A percentile compares a stretch with the other conserved stretches of the same genome.
Evolutionary conservation across 768 basidiomycete genomes (phyloP).

Genomic region (Heimioporus sp.): DNA sequence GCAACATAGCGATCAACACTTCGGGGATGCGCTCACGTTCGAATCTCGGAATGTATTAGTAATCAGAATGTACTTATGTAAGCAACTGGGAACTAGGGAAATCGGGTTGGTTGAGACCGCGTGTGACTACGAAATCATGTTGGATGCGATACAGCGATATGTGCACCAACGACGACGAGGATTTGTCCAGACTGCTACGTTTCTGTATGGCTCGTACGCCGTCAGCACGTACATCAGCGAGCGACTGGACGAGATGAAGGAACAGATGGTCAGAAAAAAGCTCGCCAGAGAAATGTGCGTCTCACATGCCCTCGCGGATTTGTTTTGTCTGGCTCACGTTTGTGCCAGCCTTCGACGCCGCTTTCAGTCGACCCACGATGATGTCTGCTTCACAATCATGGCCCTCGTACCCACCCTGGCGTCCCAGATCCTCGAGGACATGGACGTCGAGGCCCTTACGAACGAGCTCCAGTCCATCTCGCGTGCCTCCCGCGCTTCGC

Average conservation of each 20-base stretch:
- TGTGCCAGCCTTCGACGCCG: constrained; percentile 59
- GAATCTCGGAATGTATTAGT: no score
- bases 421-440: constrained; percentile 60
- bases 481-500: constrained; percentile 19
- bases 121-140: no score
- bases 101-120: no score
- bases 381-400: constrained; percentile 73
- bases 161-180: constrained; percentile 47
- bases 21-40: no score
- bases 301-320: background rate
- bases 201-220: constrained; percentile 62
- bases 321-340: background rate
- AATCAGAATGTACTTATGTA: no score
- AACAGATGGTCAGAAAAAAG: constrained; percentile 56
- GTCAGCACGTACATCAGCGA: constrained; percentile 58
- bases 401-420: constrained; percentile 67
- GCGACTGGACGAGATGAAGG: constrained; percentile 65
- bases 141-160: constrained; percentile 44
- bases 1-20: no score
- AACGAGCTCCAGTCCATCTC: constrained; percentile 49
- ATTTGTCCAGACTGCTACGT: constrained; percentile 47
- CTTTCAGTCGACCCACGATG: constrained; percentile 75
- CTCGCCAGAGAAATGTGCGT: constrained; percentile 58
- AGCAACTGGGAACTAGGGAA: no score
- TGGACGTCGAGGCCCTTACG: constrained; percentile 76